Base-by-base conservation (phyloP, 305 asterid genomes). In the Fraxinus paxiana region DNA sequence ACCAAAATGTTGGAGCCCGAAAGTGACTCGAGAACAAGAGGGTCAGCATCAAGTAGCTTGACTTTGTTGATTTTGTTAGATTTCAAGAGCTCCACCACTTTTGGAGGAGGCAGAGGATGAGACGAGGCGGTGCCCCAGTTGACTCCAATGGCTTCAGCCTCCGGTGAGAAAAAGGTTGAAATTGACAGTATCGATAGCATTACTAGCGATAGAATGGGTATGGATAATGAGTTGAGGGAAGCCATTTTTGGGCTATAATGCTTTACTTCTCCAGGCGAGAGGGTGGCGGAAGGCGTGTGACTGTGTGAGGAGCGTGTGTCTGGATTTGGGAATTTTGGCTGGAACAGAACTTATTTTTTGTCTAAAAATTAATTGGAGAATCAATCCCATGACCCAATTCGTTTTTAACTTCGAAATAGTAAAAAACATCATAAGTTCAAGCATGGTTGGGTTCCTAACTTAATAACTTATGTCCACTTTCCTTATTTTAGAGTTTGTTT, bases 101-200 rank as follows among this genome's bases (percentile, higher is more conserved):
- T 90, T 34, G 84, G 83, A 77, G 97, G 94, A 82, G 91, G 93
- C 82, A 94, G 86, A 56, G 95, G 93, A 82, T 92, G 93, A 8
- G 97, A 90, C 83, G 97, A 91, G 37, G 90, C 83, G 84, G 87
- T 91, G 80, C 96, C 98, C 98, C 98, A 92, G 90, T 90, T 94
- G 74, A 94, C 92, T 74, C 97, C 98, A 4, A 91, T 41, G 77
- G 86, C 89, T 24, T 83, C 83, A 2, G 70, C 84, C 24, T 17
- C 38, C 61, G 18, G 24, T 17, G 76, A 15, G 18, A 20, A 78
- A 3, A 28, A 12, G 70, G 48, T 28, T 71, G 85, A 63, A 8
- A 81, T 65, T 17, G 41, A 43, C 0, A 77, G 28, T 2, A 77
- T 35, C 5, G 81, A 38, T 8, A 86, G 43, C 61, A 72, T 7